These are phyloP conservation scores for Plasmopara viticola DNA, from an alignment of 352 stramenopile genomes.

Conservation along the genomic window DNA sequence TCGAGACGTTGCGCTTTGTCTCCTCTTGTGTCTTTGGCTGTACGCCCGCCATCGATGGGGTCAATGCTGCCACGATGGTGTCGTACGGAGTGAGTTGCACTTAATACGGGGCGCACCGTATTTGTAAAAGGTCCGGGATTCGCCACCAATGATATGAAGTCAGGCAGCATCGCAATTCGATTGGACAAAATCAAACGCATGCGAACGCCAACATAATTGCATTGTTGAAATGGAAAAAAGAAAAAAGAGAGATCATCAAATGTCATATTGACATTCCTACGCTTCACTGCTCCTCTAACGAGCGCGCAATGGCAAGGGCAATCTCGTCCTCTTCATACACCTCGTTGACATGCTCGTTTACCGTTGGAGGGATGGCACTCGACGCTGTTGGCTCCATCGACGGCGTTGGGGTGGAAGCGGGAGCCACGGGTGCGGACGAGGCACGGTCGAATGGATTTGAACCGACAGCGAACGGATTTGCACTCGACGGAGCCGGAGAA, in stretches of 20 bases:
- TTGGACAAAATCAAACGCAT: conserved; percentile 13
- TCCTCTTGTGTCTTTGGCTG: conserved; percentile 11
- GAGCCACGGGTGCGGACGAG: conserved; percentile 4
- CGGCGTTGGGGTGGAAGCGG: conserved; percentile 8
- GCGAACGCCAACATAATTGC: background rate
- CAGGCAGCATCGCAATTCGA: conserved; percentile 4
- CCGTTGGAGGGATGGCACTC: conserved; percentile 8
- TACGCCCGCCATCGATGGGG: conserved; percentile 19
- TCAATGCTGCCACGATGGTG: background rate
- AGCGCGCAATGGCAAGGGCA: conserved; percentile 67
- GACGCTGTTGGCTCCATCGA: conserved; percentile 1
- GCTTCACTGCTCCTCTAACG: conserved; percentile 58
- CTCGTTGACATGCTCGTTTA: conserved; percentile 15
- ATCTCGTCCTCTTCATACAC: conserved; percentile 75
- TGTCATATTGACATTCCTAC: background rate
- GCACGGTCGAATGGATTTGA: conserved; percentile 16
- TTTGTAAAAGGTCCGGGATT: conserved; percentile 18
- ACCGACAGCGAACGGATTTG: conserved; percentile 40
- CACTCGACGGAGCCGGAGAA: conserved; percentile 8
- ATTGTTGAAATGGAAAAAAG: conserved; percentile 3
- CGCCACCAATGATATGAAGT: conserved; percentile 24
- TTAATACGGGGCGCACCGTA: conserved; percentile 1
- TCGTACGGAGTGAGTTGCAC: background rate
- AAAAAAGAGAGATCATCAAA: conserved; percentile 1
- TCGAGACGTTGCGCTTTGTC: conserved; percentile 12